Percentiles rank a stretch among this genome's conserved stretches.
phyloP scores from a whole-genome alignment of 2,329 filamentous ascomycete genomes.

The Magnaporthiopsis incrustans region DNA sequence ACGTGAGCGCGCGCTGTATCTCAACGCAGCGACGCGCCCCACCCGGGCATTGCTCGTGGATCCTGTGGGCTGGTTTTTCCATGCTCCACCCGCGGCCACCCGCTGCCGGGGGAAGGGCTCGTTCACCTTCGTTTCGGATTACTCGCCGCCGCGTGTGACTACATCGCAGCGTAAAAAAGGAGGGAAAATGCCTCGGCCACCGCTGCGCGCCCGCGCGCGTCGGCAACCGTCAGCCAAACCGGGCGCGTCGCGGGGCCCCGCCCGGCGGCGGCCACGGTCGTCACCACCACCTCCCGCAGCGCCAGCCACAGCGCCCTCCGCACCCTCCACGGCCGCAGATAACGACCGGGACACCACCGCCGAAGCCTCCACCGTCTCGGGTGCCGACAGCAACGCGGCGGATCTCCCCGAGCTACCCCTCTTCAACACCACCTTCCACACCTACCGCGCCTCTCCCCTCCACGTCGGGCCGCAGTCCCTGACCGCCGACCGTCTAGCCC shows the following conservation, averaged over 20 bases:
- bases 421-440: slow-evolving; percentile 52
- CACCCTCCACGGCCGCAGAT: background rate
- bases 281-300: too few relatives aligned
- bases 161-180: background rate
- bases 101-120: too few relatives aligned
- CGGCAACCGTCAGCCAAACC: background rate
- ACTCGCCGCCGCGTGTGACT: too few relatives aligned
- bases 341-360: background rate
- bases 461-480: slow-evolving; percentile 35
- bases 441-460: slow-evolving; percentile 46
- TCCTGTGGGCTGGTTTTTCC: too few relatives aligned
- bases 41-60: too few relatives aligned
- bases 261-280: background rate
- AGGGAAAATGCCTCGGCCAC: slow-evolving; percentile 4
- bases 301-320: background rate
- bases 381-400: background rate
- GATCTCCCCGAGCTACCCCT: slow-evolving; percentile 28
- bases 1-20: too few relatives aligned
- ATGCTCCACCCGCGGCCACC: too few relatives aligned
- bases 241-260: background rate
- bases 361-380: background rate
- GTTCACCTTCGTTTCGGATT: too few relatives aligned
- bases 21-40: too few relatives aligned
- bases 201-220: slow-evolving; percentile 3
- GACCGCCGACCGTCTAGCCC: slow-evolving; percentile 28